phyloP scores from a whole-genome alignment of 306 rosid genomes.

The Gillenia trifoliata region DNA sequence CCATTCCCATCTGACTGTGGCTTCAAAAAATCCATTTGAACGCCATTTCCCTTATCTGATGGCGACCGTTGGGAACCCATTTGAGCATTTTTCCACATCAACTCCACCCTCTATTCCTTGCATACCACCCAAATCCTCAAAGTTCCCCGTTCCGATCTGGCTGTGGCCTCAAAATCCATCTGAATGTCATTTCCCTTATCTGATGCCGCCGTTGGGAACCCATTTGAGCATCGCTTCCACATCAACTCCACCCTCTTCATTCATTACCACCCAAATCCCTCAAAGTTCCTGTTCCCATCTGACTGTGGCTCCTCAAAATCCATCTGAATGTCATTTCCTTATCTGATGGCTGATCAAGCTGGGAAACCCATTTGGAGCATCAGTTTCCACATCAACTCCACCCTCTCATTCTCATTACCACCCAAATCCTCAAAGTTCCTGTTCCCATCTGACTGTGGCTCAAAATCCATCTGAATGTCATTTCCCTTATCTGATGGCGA shows the following conservation, averaged over 20 bases:
- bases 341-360: background rate
- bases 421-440: no score
- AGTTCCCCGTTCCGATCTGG: background rate
- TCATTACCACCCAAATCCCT: no score
- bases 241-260: slow-evolving; percentile 7
- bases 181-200: background rate
- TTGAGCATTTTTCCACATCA: slow-evolving; percentile 12
- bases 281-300: background rate
- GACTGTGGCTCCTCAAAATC: background rate
- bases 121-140: no score
- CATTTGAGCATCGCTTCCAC: slow-evolving; percentile 10
- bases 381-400: slow-evolving; percentile 5
- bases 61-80: background rate
- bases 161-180: background rate
- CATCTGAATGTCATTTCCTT: background rate
- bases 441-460: background rate
- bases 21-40: background rate
- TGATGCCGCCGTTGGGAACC: background rate
- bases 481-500: background rate
- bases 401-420: background rate
- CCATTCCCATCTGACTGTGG: background rate
- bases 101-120: background rate
- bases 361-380: background rate
- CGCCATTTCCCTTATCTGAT: background rate
- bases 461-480: background rate